Base-by-base conservation (phyloP, 2,329 filamentous ascomycete species). In the Fusarium graminum region DNA sequence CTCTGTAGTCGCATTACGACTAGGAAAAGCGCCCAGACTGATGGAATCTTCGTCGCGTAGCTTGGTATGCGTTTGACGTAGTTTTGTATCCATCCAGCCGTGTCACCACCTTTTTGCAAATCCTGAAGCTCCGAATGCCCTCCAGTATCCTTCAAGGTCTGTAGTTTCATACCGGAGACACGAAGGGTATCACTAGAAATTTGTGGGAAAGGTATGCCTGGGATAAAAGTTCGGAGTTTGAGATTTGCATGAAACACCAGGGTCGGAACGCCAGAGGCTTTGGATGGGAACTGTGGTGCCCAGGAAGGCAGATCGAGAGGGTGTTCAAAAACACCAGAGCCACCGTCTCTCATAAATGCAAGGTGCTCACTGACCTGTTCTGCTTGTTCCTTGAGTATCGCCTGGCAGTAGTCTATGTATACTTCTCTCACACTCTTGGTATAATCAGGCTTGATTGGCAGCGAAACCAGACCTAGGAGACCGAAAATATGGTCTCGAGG, bases 401-500 rank as follows among this genome's bases (percentile, higher is more conserved):
- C 42, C 14, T 16, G 26, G 4, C 50, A 53, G 25, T 53, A 53
- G 22, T 38, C 25, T 6, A 38, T 9, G 1, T 53, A 53, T 3
- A 53, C 50, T 11, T 49, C 50, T 13, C 7, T 53, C 4, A 53
- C 30, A 9, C n/a, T 47, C 30, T 49, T 53, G 4, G 50, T 49
- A 25, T 53, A 53, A 25, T 53, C 50, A 3, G 50, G 50, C 4
- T 19, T 34, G 11, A 49, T n/a, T 1, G 42, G 50, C 3, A 49
- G 8, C 10, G 41, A 53, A 6, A 30, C 36, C 6, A 53, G 25
- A 3, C 50, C 50, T 0, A 53, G 50, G 2, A 53, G 50, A 5
- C 50, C 50, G 7, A 47, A 53, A 17, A 53, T 36, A 6, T 53
- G 50, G 5, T 53, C 50, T n/a, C 19, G 34, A 4, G 41, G 50